These are phyloP conservation scores for Corymbia maculata DNA, from an alignment of 345 rosid genomes.

Conservation along the genomic window DNA sequence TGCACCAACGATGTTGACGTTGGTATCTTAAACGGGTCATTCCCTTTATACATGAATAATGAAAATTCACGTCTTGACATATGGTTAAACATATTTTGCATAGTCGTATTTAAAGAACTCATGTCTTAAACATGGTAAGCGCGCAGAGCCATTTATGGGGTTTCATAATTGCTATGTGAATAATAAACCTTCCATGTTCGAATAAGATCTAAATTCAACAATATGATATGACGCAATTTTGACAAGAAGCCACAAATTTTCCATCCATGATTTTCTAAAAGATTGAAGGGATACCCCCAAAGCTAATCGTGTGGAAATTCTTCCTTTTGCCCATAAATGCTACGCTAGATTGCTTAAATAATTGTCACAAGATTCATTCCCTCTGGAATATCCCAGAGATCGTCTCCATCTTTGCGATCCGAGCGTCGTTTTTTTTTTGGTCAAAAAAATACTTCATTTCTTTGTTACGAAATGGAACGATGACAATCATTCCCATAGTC, in stretches of 20 bases:
- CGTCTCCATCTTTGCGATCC: slow-evolving; percentile 38
- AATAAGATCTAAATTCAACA: neutral
- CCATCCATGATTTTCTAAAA: neutral
- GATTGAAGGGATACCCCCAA: neutral
- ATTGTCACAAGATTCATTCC: slow-evolving; percentile 8
- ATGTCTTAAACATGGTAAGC: neutral
- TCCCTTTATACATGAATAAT: neutral
- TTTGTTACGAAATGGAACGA: no score
- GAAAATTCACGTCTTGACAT: neutral
- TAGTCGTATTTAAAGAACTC: neutral
- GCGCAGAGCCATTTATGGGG: fast-evolving
- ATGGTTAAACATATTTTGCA: neutral
- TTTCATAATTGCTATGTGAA: fast-evolving
- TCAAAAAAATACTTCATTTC: no score
- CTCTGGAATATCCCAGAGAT: slow-evolving; percentile 68
- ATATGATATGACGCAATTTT: neutral
- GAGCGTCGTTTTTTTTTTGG: slow-evolving; percentile 5
- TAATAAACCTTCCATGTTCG: neutral
- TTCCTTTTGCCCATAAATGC: neutral
- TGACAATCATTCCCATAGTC: no score
- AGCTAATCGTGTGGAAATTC: neutral
- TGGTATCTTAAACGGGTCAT: neutral
- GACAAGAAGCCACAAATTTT: neutral
- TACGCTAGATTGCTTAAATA: neutral
- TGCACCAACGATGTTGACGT: neutral